phyloP scores from a whole-genome alignment of 1,284 basidiomycete species.

The Pulveroboletus sp. region DNA sequence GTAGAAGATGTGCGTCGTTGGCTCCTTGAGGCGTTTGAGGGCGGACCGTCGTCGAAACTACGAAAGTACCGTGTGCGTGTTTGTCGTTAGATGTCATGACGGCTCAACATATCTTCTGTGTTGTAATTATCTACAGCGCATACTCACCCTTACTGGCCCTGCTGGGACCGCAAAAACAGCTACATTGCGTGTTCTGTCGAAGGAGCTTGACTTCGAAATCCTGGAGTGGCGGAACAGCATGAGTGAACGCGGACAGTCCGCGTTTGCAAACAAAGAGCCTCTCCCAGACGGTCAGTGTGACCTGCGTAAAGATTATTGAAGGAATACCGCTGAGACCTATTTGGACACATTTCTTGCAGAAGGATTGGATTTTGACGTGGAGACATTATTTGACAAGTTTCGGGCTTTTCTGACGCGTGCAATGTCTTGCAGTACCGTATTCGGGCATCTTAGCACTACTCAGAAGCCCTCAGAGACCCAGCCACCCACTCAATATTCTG shows the following conservation, averaged over 20 bases:
- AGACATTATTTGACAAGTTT: conserved; percentile 74
- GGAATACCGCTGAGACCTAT: not conserved
- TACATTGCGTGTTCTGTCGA: conserved; percentile 74
- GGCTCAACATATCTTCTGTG: not conserved
- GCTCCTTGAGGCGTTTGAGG: conserved; percentile 82
- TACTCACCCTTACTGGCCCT: conserved; percentile 86
- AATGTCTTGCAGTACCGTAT: conserved; percentile 61
- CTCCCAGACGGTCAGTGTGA: conserved; percentile 10
- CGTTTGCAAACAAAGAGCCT: conserved; percentile 7
- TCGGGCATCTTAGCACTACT: conserved; percentile 31
- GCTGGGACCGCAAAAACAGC: conserved; percentile 92
- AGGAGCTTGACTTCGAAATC: conserved; percentile 78
- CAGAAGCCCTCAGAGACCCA: conserved; percentile 11
- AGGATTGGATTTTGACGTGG: conserved; percentile 42
- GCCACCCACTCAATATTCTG: not conserved
- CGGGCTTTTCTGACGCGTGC: conserved; percentile 78
- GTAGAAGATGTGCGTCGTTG: conserved; percentile 84
- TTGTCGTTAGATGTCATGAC: not conserved
- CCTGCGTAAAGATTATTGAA: not conserved
- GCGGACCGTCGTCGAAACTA: conserved; percentile 62
- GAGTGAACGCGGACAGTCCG: conserved; percentile 40
- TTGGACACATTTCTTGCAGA: conserved; percentile 11
- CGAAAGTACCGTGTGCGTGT: conserved; percentile 74
- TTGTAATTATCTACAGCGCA: conserved; percentile 51
- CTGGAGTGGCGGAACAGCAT: conserved; percentile 82